Percentiles rank a stretch among this genome's conserved stretches.
phyloP scores from a whole-genome alignment of 768 basidiomycete species.

The Cystobasidium onofrii region DNA sequence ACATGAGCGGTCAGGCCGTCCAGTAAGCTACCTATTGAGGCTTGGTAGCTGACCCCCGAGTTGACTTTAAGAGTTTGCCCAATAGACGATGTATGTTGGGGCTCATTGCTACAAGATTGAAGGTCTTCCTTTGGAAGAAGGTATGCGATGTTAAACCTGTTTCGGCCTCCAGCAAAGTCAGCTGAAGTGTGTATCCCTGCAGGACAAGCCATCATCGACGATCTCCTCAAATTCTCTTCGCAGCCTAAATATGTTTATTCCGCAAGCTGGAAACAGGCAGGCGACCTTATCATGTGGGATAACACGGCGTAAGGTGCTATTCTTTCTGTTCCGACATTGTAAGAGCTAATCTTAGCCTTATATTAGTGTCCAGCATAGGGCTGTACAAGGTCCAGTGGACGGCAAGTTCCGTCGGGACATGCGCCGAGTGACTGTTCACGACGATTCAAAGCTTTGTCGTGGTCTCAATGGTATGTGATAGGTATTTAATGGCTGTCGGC shows the following conservation, averaged over 20 bases:
- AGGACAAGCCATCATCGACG: not conserved
- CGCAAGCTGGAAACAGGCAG: not conserved
- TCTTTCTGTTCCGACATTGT: not conserved
- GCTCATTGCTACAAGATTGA: not conserved
- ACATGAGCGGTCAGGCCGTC: not conserved
- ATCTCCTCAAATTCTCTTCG: not conserved
- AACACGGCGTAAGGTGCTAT: not conserved
- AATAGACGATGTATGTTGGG: not conserved
- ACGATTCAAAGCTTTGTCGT: not conserved
- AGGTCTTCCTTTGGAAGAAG: not conserved
- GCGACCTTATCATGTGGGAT: slow-evolving; percentile 7
- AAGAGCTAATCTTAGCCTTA: not conserved
- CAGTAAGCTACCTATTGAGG: not conserved
- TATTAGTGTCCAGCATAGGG: not conserved
- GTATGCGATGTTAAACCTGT: too few species aligned
- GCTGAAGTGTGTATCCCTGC: not conserved
- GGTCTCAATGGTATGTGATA: not conserved
- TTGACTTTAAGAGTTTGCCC: not conserved
- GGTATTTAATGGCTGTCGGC: not conserved
- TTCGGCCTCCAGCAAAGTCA: too few species aligned
- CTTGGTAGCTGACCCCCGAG: too few species aligned
- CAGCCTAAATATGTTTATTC: slow-evolving; percentile 1
- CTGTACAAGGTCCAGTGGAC: not conserved
- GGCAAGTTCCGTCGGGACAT: slow-evolving; percentile 4
- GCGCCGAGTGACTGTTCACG: not conserved